These are phyloP conservation scores for Brassica incana DNA, from an alignment of 345 rosid genomes.

Conservation along the genomic window DNA sequence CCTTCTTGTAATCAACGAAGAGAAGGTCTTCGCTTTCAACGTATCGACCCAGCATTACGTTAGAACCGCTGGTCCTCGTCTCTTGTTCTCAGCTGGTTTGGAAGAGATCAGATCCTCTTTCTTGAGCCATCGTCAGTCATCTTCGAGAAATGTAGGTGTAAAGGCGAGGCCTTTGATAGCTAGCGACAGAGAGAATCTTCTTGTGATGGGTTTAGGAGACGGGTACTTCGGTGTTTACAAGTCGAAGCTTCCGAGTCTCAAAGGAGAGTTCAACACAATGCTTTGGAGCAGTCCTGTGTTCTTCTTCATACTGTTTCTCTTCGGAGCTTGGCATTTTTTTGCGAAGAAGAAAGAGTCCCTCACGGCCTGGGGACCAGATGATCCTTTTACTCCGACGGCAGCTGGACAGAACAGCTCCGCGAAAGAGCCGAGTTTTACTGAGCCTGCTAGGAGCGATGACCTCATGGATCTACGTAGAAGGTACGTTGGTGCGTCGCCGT, in stretches of 20 bases:
- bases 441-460: conserved; percentile 61
- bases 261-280: conserved; percentile 73
- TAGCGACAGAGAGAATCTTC: conserved; percentile 76
- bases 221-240: conserved; percentile 77
- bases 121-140: conserved; percentile 47
- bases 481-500: conserved; percentile 47
- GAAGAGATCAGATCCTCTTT: conserved; percentile 79
- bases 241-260: conserved; percentile 64
- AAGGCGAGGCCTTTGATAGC: conserved; percentile 61
- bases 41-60: conserved; percentile 83
- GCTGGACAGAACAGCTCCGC: conserved; percentile 48
- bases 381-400: conserved; percentile 64
- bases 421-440: conserved; percentile 57
- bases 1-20: conserved; percentile 57
- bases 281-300: conserved; percentile 85
- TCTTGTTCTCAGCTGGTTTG: conserved; percentile 66
- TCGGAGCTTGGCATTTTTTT: conserved; percentile 90
- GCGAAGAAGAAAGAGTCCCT: conserved; percentile 95
- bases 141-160: conserved; percentile 17
- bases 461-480: conserved; percentile 69
- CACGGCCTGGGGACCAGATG: conserved; percentile 90
- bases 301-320: conserved; percentile 78
- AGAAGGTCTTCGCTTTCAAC: conserved; percentile 69
- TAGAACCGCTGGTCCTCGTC: conserved; percentile 66
- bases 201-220: conserved; percentile 74